These are phyloP conservation scores for Gaertneriomyces semiglobifer DNA, from an alignment of 192 early-diverging fungal species.

Conservation along the genomic window DNA sequence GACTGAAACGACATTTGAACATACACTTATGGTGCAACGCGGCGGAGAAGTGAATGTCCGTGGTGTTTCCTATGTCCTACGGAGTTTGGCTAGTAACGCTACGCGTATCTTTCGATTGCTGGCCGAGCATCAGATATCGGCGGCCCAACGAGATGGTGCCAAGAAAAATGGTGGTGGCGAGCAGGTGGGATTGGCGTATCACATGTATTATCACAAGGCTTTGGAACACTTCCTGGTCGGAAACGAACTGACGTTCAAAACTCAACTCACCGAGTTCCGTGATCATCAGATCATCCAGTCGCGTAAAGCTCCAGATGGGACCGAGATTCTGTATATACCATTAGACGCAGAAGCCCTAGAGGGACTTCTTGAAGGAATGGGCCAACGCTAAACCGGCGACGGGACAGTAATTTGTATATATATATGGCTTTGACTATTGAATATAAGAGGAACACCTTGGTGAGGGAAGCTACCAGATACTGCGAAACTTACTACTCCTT, in stretches of 20 bases:
- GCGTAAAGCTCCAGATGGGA: constrained; percentile 55
- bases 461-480: too few relatives aligned
- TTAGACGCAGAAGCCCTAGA: constrained; percentile 61
- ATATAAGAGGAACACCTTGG: too few relatives aligned
- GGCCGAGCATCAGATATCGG: constrained; percentile 73
- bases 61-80: constrained; percentile 77
- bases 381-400: background rate
- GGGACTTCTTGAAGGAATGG: constrained; percentile 66
- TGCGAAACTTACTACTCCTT: too few relatives aligned
- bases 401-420: too few relatives aligned
- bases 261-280: constrained; percentile 88
- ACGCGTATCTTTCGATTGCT: constrained; percentile 82
- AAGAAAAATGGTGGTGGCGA: constrained; percentile 6
- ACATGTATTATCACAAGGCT: constrained; percentile 66
- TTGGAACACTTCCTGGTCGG: constrained; percentile 80
- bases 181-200: constrained; percentile 61
- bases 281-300: constrained; percentile 84
- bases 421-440: too few relatives aligned
- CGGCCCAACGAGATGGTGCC: background rate
- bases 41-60: constrained; percentile 13
- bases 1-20: constrained; percentile 81
- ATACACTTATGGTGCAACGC: constrained; percentile 57
- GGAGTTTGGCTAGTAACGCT: constrained; percentile 78
- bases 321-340: constrained; percentile 72
- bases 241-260: constrained; percentile 78